Conservation (phyloP, 805 yeast species). For the Ogataea henricii region DNA sequence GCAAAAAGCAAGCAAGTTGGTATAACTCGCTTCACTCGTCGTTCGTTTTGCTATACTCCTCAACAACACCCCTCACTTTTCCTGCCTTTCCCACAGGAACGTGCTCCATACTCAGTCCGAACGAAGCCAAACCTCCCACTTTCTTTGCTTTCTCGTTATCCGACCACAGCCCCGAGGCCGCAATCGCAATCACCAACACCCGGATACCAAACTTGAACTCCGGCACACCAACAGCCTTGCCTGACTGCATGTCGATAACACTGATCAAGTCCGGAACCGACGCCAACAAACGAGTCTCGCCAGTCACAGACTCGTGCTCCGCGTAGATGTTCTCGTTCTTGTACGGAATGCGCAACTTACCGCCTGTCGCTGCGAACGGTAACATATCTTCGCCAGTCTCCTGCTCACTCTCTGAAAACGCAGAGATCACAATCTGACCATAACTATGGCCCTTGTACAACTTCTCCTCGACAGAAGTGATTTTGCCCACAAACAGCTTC, state of each 20-base stretch:
- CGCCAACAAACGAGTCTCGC: conserved; percentile 16
- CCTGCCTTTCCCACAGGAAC: conserved; percentile 36
- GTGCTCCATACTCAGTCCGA: conserved; percentile 31
- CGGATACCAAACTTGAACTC: conserved; percentile 31
- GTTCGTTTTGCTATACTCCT: conserved; percentile 28
- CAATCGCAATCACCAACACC: conserved; percentile 26
- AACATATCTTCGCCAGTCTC: neutral
- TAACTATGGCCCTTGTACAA: conserved; percentile 44
- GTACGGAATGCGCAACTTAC: conserved; percentile 41
- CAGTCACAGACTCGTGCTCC: conserved; percentile 10
- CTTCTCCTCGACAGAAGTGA: conserved; percentile 43
- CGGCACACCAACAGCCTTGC: conserved; percentile 32
- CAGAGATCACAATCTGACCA: conserved; percentile 40
- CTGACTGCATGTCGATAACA: conserved; percentile 27
- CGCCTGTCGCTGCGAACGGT: conserved; percentile 11
- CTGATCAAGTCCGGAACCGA: conserved; percentile 30
- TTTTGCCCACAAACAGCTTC: conserved; percentile 43
- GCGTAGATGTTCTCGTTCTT: conserved; percentile 46
- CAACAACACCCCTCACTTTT: conserved; percentile 38
- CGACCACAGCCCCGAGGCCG: conserved; percentile 35
- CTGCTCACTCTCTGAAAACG: neutral
- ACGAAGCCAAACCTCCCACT: conserved; percentile 36
- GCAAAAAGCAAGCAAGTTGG: no score
- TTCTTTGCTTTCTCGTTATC: conserved; percentile 33
- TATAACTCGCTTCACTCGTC: neutral